A percentile compares a stretch with the other conserved stretches of the same genome.
These are phyloP conservation scores for Cladosporium oxysporum DNA, from an alignment of 2,329 filamentous ascomycete genomes.

Conservation along the genomic window DNA sequence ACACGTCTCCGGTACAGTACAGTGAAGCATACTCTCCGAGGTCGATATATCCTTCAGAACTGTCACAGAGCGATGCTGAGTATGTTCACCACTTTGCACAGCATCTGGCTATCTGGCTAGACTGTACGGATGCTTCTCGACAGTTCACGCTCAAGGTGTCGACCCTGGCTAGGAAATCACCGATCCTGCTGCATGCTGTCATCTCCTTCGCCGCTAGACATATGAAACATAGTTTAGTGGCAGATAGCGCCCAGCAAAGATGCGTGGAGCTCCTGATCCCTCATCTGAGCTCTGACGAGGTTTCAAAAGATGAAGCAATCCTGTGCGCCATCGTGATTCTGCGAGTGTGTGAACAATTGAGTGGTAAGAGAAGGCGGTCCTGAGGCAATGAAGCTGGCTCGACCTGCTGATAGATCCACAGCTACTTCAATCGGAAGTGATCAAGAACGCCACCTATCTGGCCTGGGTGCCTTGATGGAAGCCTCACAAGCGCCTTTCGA, in stretches of 20 bases:
- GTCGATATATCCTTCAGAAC: constrained; percentile 6
- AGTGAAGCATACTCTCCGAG: background rate
- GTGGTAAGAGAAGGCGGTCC: constrained; percentile 26
- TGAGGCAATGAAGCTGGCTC: constrained; percentile 3
- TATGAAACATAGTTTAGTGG: constrained; percentile 14
- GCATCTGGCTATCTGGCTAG: constrained; percentile 18
- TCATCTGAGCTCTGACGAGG: constrained; percentile 16
- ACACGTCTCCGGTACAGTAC: constrained; percentile 3
- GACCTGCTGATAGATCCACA: constrained; percentile 1
- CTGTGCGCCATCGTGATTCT: constrained; percentile 32
- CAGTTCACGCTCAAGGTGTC: constrained; percentile 18
- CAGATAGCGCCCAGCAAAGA: constrained; percentile 19
- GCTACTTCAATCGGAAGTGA: constrained; percentile 10
- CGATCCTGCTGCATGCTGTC: constrained; percentile 10
- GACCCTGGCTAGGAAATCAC: constrained; percentile 3
- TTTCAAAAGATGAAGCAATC: constrained; percentile 23
- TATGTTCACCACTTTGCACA: constrained; percentile 21
- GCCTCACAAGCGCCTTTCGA: constrained; percentile 11
- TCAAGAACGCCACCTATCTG: constrained; percentile 14
- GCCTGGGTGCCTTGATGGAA: constrained; percentile 12
- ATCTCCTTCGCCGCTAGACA: constrained; percentile 20
- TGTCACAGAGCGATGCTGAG: constrained; percentile 9
- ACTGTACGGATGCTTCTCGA: constrained; percentile 20
- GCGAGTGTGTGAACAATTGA: constrained; percentile 30
- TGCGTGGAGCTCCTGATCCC: constrained; percentile 23